Evolutionary conservation across 164 flowering plant genomes (phyloP), one percentile per base, ranked within the genome.

Genomic region (Cinnamomum micranthum): DNA sequence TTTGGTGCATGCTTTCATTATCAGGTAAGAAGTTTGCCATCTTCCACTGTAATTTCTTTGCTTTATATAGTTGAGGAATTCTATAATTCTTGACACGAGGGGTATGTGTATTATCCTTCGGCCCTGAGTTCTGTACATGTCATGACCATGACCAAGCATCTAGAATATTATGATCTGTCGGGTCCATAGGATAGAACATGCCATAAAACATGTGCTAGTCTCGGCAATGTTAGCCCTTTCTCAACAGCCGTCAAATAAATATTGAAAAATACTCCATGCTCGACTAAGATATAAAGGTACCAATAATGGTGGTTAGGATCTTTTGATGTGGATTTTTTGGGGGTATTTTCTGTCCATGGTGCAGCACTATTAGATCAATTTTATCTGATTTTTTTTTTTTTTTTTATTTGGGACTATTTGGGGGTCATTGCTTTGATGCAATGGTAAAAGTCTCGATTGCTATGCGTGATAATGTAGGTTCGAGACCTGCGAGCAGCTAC

Each of bases 1-100:
- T 95, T 95, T 80, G 99, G 93, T 33, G 94, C 97, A 1, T 95
- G 99, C 84, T 95, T 95, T 78, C 99, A 95, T 73, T 95, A 95
- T 82, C 99, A 87, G 73, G 98, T 95, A 77, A 86, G 84, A 65
- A 52, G 19, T 23, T 62, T 55, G 47, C 27, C 69, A 9, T 20
- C 13, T 75, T 50, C 67, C 28, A 31, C 69, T 66, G 47, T 31
- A 66, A 14, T 31, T 66, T 66, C 15, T 66, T 6, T 11, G 19
- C 47, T 28, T 31, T 27, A 17, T 9, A 0, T 27, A 15, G 14
- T 28, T n/a, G 28, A 25, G 27, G n/a, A 27, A 14, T 13, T 66
- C 10, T 27, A 27, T 15, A 66, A 66, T 66, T 55, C 23, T 64
- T 64, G 14, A 52, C 60, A 15, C 20, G 0, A 55, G 11, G 47